phyloP scores from a whole-genome alignment of 2,329 filamentous ascomycete species.

The Monosporascus sp. region DNA sequence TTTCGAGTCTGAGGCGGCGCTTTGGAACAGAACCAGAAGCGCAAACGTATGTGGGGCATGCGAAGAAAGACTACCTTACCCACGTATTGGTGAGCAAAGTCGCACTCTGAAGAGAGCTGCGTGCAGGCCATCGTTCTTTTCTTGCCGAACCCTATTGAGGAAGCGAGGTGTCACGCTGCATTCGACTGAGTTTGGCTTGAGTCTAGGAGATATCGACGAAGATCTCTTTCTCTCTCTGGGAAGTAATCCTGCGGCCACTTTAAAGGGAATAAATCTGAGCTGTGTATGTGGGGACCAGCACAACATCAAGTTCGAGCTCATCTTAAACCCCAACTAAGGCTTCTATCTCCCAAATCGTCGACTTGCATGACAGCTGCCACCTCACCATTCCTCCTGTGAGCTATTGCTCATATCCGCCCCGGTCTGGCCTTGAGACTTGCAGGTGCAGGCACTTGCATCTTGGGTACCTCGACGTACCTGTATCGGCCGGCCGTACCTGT shows the following conservation, averaged over 20 bases:
- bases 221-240: not conserved
- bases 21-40: no score
- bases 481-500: constrained; percentile 25
- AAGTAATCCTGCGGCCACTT: not conserved
- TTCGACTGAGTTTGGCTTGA: not conserved
- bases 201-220: not conserved
- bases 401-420: constrained; percentile 34
- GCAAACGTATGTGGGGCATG: no score
- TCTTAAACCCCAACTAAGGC: constrained; percentile 14
- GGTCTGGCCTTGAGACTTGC: constrained; percentile 24
- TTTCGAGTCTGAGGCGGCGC: no score
- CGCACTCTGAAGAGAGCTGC: no score
- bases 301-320: constrained; percentile 1
- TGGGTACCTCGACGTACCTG: constrained; percentile 27
- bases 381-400: constrained; percentile 37
- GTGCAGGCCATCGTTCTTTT: no score
- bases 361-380: constrained; percentile 43
- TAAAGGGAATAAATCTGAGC: not conserved
- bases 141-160: not conserved
- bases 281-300: constrained; percentile 1
- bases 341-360: constrained; percentile 33
- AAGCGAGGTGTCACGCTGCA: not conserved
- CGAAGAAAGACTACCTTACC: no score
- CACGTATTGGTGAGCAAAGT: no score
- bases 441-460: constrained; percentile 9